Evolutionary conservation across 1,284 basidiomycete genomes (phyloP), one percentile per base, ranked within the genome.

Genomic region (Heterobasidion irregulare): DNA sequence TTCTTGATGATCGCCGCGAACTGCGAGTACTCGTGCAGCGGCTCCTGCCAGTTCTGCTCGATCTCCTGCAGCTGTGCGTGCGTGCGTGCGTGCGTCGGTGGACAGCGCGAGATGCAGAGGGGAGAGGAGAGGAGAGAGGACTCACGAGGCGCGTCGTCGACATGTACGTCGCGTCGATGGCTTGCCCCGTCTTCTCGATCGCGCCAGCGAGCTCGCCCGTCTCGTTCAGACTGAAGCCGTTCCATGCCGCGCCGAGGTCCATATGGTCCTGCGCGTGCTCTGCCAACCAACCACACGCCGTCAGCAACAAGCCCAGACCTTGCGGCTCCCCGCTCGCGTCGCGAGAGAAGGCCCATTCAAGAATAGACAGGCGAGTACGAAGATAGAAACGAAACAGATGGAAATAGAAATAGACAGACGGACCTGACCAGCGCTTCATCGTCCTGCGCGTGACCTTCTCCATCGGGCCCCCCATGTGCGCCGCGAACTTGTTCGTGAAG

Each of bases 401-500:
- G n/a, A n/a, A n/a, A 16, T 12, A 16, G 55, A 12, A 45, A 8
- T 50, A 16, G n/a, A n/a, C n/a, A 55, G 13, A 68, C 78, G 56
- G 64, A 91, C 89, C 90, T 66, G 88, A 83, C 97, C 97, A 99
- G 49, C 97, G 79, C 72, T 97, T 97, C 66, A 95, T 82, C 8
- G 89, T 81, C 55, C 95, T 76, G 44, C 96, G 82, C 44, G 97
- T 96, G 33, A 98, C 92, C 70, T 94, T 98, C 70, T 99, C 97
- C 88, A 99, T 91, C 2, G 85, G 91, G 1, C 92, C 89, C 57
- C 81, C 80, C 58, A 99, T 76, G 72, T 99, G 97, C 53, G 85
- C 85, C 49, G 94, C 88, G 68, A 99, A 99, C 70, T 97, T 98
- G 69, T 88, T 86, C 4, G 97, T 99, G 70, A 99, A 99, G 2